Base-by-base conservation (phyloP, 2,329 filamentous ascomycete species). In the Botrytis hyacinthi region DNA sequence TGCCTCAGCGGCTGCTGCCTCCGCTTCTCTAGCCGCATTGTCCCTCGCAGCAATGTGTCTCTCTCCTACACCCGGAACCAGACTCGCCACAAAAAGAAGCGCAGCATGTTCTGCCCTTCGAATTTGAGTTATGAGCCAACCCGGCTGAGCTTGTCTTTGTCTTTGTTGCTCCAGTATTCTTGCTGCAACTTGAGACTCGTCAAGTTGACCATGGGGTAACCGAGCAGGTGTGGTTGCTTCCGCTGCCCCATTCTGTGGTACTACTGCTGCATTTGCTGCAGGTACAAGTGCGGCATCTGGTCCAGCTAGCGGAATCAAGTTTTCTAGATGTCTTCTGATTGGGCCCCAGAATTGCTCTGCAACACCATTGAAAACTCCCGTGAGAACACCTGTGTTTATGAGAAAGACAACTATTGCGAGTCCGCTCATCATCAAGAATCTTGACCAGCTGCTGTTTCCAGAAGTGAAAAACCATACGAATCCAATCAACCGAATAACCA, bases 381-480 rank as follows among this genome's bases (percentile, higher is more conserved):
- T 88, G 77, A 91, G 81, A 44, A 89, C 76, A 1, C 89, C 90
- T 2, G 87, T 88, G 77, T 90, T 90, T 26, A 87, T 78, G n/a
- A 90, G 81, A 74, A 91, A 89, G 37, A 91, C 83, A 46, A 85
- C 81, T 40, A 87, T 76, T 10, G 89, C 88, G 46, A 90, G 82
- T 10, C 84, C 82, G 60, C 88, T 82, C 35, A 91, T 85, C 32
- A 86, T 86, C 12, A 88, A 77, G 86, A 87, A 90, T 66, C 89
- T 85, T 14, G 85, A 85, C 88, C 88, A 91, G 77, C 85, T 90
- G 3, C 86, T 84, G 62, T 85, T 84, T 0, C 87, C 86, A 16
- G 86, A 85, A 0, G 89, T 90, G 75, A 91, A 91, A 81, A 90
- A 89, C 88, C 88, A 91, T 20, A 91, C 85, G 79, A 91, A 90